These are phyloP conservation scores for Zygosaccharomyces pseudobailii DNA, from an alignment of 1,139 yeast genomes.

Conservation along the genomic window DNA sequence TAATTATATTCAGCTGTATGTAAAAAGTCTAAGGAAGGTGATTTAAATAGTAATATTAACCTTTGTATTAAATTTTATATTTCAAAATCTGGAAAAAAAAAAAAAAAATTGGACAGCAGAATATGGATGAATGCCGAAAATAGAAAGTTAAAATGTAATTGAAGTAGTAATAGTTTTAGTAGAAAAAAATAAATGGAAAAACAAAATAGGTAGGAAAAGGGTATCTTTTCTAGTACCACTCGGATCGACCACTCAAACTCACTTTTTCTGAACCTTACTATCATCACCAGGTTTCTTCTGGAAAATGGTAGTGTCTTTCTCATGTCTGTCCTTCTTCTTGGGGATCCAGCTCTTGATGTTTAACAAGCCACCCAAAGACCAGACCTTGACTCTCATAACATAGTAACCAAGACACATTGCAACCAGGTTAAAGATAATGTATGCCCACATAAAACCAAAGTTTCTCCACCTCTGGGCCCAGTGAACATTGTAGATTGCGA, in stretches of 20 bases:
- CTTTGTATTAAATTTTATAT: neutral
- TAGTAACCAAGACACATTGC: conserved; percentile 42
- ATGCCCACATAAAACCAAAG: conserved; percentile 52
- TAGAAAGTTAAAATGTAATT: neutral
- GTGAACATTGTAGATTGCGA: conserved; percentile 38
- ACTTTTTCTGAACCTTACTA: conserved; percentile 27
- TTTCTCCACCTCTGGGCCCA: conserved; percentile 53
- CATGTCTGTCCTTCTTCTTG: conserved; percentile 40
- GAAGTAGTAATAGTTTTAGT: neutral
- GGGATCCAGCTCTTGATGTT: conserved; percentile 35
- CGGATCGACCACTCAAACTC: neutral
- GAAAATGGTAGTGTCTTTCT: conserved; percentile 39
- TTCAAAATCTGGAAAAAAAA: neutral
- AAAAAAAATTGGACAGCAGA: neutral
- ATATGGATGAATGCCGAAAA: neutral
- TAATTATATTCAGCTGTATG: no score
- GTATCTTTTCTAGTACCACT: neutral
- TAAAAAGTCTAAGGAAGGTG: no score
- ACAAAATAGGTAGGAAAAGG: conserved; percentile 1
- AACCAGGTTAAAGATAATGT: conserved; percentile 42
- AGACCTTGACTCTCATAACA: conserved; percentile 34
- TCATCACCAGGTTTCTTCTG: conserved; percentile 1
- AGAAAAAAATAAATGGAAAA: conserved; percentile 1
- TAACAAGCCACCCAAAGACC: conserved; percentile 30
- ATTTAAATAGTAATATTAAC: neutral